Evolutionary conservation across 2,329 filamentous ascomycete species (phyloP).

Genomic region (Coniochaeta hoffmannii): DNA sequence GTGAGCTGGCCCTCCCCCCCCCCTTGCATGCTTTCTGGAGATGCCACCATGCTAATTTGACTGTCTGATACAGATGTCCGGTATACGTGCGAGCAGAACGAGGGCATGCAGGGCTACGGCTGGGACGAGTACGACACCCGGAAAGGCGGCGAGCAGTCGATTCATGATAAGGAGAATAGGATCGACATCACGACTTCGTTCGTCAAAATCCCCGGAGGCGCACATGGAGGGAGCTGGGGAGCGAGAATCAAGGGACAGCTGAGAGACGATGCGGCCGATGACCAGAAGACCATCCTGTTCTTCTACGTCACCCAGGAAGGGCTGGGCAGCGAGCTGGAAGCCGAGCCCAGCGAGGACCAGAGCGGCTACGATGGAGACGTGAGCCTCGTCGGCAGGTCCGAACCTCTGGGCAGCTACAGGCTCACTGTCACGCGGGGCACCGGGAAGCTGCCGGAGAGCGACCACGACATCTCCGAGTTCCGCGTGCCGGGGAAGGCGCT

Average conservation of each 20-base stretch:
- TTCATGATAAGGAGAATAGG: slow-evolving; percentile 81
- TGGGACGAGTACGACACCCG: slow-evolving; percentile 97
- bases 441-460: slow-evolving; percentile 52
- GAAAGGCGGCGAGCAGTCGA: slow-evolving; percentile 78
- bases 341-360: slow-evolving; percentile 42
- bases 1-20: slow-evolving; percentile 39
- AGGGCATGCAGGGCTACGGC: slow-evolving; percentile 89
- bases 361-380: slow-evolving; percentile 53
- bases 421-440: slow-evolving; percentile 68
- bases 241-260: slow-evolving; percentile 78
- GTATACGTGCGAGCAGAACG: slow-evolving; percentile 93
- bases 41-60: neutral
- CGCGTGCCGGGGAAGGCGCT: slow-evolving; percentile 71
- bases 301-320: slow-evolving; percentile 83
- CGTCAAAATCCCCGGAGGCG: slow-evolving; percentile 82
- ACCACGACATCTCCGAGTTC: slow-evolving; percentile 57
- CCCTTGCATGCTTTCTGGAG: neutral
- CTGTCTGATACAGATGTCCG: slow-evolving; percentile 57
- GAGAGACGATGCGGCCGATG: slow-evolving; percentile 56
- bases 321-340: slow-evolving; percentile 53
- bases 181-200: slow-evolving; percentile 91
- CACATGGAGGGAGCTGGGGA: slow-evolving; percentile 85
- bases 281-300: slow-evolving; percentile 68
- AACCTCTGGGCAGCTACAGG: slow-evolving; percentile 70
- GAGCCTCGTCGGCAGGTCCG: slow-evolving; percentile 60